Percentiles rank a stretch among this genome's conserved stretches.
Evolutionary conservation across 306 rosid species (phyloP).

Genomic region (Prunus dulcis): DNA sequence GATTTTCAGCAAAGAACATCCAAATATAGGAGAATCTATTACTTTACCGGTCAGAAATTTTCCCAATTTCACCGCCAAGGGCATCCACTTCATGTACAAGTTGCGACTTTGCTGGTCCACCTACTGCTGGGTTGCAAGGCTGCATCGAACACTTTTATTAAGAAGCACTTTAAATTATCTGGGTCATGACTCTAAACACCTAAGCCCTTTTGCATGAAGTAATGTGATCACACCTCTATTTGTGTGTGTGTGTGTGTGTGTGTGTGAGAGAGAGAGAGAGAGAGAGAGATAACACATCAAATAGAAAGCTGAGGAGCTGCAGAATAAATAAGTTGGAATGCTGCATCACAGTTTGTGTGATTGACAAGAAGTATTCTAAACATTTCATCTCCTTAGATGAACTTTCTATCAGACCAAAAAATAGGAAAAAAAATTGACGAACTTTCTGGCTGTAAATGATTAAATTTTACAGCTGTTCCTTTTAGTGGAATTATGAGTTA

Average conservation of each 20-base stretch:
- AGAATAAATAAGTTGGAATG: neutral
- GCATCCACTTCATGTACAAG: conserved; percentile 99
- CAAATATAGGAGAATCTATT: conserved; percentile 5
- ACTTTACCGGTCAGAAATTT: conserved; percentile 85
- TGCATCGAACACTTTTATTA: conserved; percentile 39
- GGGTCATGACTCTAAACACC: neutral
- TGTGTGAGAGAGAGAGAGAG: neutral
- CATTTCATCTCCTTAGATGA: neutral
- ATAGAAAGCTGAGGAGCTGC: neutral
- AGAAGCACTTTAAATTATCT: conserved; percentile 23
- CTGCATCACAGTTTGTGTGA: neutral
- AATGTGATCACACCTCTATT: neutral
- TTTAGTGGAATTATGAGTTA: neutral
- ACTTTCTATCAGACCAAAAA: neutral
- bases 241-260: no score
- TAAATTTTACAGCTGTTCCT: neutral
- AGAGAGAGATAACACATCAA: neutral
- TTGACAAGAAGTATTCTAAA: neutral
- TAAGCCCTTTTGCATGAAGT: neutral
- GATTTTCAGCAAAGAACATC: conserved; percentile 9
- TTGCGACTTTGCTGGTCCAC: conserved; percentile 96
- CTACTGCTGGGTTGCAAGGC: conserved; percentile 99
- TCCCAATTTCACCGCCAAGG: conserved; percentile 91
- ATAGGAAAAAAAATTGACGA: neutral
- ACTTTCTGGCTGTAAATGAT: neutral